Evolutionary conservation across 495 filamentous ascomycete genomes (phyloP).

Genomic region (Terfezia claveryi): DNA sequence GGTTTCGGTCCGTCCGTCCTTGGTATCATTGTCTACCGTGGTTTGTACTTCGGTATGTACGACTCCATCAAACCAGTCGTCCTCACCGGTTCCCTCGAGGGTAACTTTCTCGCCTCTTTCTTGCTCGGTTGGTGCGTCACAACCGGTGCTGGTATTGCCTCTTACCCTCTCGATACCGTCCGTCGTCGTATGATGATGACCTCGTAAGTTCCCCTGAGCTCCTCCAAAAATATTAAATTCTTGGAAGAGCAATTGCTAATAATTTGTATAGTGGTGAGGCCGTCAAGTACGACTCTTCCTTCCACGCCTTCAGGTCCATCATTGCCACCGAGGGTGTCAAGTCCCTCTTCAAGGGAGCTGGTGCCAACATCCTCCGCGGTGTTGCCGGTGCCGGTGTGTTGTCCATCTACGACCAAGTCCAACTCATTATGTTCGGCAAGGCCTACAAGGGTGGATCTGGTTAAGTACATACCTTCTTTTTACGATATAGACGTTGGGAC

Average conservation of each 20-base stretch:
- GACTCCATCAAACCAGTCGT: slow-evolving; percentile 98
- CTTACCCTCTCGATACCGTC: slow-evolving; percentile 97
- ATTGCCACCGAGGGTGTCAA: slow-evolving; percentile 85
- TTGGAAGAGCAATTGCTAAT: slow-evolving; percentile 2
- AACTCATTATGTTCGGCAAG: slow-evolving; percentile 98
- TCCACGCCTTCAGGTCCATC: slow-evolving; percentile 91
- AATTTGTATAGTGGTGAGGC: slow-evolving; percentile 40
- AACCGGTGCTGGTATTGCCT: slow-evolving; percentile 99
- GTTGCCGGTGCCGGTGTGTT: slow-evolving; percentile 99
- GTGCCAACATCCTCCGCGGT: slow-evolving; percentile 99
- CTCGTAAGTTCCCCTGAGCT: slow-evolving; percentile 25
- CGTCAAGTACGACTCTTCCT: slow-evolving; percentile 94
- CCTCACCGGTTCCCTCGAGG: slow-evolving; percentile 74
- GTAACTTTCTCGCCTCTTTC: slow-evolving; percentile 99
- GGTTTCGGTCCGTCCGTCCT: slow-evolving; percentile 97
- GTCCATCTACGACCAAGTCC: slow-evolving; percentile 98
- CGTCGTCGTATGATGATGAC: slow-evolving; percentile 99
- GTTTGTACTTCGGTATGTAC: slow-evolving; percentile 99
- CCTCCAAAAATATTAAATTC: not conserved
- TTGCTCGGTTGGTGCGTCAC: slow-evolving; percentile 96
- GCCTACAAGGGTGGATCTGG: slow-evolving; percentile 85
- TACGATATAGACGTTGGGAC: not conserved
- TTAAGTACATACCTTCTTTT: slow-evolving; percentile 27
- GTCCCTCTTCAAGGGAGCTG: slow-evolving; percentile 99
- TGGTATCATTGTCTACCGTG: slow-evolving; percentile 99